Evolutionary conservation across 352 stramenopile species (phyloP).

Genomic region (Thalassiosira livingstoniorum): DNA sequence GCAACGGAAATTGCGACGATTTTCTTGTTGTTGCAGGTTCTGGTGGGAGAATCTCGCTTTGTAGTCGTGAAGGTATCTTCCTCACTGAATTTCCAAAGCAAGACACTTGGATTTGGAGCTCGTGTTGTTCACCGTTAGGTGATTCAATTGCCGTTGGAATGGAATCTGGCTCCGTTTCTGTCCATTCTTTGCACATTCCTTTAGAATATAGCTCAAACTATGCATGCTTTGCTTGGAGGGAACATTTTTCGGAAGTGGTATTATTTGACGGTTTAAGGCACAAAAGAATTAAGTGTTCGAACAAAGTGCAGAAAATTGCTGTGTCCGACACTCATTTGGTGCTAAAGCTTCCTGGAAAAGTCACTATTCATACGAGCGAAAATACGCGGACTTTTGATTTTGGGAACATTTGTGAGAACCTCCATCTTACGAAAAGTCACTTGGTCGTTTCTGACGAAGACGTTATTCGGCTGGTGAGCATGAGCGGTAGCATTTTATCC

Average conservation of each 20-base stretch:
- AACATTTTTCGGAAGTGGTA: constrained; percentile 89
- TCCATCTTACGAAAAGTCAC: background rate
- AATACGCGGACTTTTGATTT: background rate
- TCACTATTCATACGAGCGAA: background rate
- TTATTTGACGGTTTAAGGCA: constrained; percentile 87
- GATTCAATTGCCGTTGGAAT: constrained; percentile 5
- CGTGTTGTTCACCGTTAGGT: constrained; percentile 2
- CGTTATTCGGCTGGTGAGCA: background rate
- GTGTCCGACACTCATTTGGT: background rate
- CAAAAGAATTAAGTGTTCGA: constrained; percentile 84
- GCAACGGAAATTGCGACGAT: constrained; percentile 88
- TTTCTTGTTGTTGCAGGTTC: constrained; percentile 91
- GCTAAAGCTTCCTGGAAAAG: background rate
- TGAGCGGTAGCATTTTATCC: background rate
- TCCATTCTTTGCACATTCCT: background rate
- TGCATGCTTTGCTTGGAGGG: constrained; percentile 84
- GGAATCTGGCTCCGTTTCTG: background rate
- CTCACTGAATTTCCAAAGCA: constrained; percentile 17
- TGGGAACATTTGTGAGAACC: background rate
- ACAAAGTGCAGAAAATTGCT: background rate
- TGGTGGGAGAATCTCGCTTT: background rate
- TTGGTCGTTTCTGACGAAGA: background rate
- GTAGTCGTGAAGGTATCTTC: constrained; percentile 1
- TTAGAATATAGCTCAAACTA: background rate
- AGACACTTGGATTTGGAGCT: constrained; percentile 11